A percentile compares a stretch with the other conserved stretches of the same genome.
Conservation (phyloP, 306 rosid species). For the Ormosia emarginata region DNA sequence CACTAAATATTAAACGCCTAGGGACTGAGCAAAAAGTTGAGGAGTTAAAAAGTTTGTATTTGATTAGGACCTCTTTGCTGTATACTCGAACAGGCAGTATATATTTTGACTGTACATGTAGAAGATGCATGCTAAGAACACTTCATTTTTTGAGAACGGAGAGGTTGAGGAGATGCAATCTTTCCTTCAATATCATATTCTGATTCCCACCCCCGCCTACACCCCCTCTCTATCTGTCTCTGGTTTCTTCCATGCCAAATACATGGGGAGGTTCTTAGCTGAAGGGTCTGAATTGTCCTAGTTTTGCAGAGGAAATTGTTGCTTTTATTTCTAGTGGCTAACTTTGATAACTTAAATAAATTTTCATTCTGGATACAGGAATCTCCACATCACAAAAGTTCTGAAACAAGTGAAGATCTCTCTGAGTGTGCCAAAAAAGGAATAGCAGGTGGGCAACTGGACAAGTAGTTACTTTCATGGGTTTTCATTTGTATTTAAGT, state of each 20-base stretch:
- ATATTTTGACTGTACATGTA: background rate
- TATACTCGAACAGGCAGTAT: background rate
- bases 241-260: background rate
- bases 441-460: constrained; percentile 62
- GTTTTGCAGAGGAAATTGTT: background rate
- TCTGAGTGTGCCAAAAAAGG: constrained; percentile 94
- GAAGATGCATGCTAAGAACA: constrained; percentile 2
- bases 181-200: background rate
- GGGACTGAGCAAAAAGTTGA: background rate
- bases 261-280: background rate
- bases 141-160: background rate
- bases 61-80: background rate
- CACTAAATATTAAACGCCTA: background rate
- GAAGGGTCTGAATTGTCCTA: background rate
- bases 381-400: constrained; percentile 43
- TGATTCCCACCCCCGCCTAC: background rate
- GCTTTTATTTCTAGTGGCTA: background rate
- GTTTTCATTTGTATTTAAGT: background rate
- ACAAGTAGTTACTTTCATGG: background rate
- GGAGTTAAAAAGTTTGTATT: background rate
- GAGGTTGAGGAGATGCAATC: background rate
- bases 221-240: background rate
- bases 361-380: constrained; percentile 44
- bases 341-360: background rate
- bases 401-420: constrained; percentile 51